phyloP scores from a whole-genome alignment of 495 filamentous ascomycete genomes.

The Xylaria venustula region DNA sequence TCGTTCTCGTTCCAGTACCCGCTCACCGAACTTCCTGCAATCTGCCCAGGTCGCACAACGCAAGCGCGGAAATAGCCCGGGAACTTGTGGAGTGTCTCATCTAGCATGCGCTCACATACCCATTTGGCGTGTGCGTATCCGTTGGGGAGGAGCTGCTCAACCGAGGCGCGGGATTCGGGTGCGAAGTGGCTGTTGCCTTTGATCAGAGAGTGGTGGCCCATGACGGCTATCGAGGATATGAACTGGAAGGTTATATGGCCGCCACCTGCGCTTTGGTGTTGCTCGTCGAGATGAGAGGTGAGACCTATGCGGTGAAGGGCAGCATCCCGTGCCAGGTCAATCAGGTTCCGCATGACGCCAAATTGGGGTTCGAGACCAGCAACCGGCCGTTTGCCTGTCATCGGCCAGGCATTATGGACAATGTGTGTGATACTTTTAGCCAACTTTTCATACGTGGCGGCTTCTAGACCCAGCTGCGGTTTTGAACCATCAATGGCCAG shows the following conservation, averaged over 20 bases:
- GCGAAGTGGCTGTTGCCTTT: constrained; percentile 13
- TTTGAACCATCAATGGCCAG: constrained; percentile 45
- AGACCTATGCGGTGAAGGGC: constrained; percentile 10
- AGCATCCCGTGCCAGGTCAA: constrained; percentile 43
- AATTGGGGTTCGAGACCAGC: constrained; percentile 52
- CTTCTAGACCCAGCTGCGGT: constrained; percentile 44
- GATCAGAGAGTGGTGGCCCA: constrained; percentile 42
- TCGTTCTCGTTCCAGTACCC: constrained; percentile 55
- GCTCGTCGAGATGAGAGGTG: too few relatives aligned
- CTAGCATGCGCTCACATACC: constrained; percentile 50
- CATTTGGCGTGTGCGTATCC: constrained; percentile 55
- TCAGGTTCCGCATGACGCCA: constrained; percentile 42
- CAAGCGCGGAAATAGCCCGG: constrained; percentile 44
- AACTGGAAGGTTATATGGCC: constrained; percentile 22
- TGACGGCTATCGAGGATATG: constrained; percentile 39
- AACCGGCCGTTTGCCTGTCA: constrained; percentile 47
- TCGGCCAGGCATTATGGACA: constrained; percentile 60
- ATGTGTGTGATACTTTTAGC: constrained; percentile 48
- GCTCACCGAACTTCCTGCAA: constrained; percentile 44
- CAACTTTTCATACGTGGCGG: constrained; percentile 36
- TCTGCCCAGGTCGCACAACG: constrained; percentile 48
- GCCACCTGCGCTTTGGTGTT: not conserved
- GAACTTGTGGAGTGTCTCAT: constrained; percentile 45
- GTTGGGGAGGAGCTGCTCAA: constrained; percentile 6
- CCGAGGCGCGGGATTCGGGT: not conserved